Evolutionary conservation across 1,284 basidiomycete species (phyloP).

Genomic region (Sanghuangporus sanghuang): DNA sequence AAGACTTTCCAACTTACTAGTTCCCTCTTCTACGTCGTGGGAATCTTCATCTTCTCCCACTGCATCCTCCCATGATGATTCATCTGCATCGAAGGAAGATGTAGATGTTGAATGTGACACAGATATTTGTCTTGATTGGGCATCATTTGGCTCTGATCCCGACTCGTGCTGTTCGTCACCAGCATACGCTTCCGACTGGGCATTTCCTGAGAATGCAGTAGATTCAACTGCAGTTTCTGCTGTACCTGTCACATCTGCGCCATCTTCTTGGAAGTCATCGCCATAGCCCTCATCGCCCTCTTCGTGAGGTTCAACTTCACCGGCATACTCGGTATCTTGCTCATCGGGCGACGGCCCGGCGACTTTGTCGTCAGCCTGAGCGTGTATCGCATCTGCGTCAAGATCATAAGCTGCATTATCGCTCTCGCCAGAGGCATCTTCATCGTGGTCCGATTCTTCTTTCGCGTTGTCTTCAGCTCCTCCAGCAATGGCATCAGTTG

Average conservation of each 20-base stretch:
- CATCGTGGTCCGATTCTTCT: conserved; percentile 18
- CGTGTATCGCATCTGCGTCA: conserved; percentile 31
- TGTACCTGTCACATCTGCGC: conserved; percentile 21
- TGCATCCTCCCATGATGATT: not conserved
- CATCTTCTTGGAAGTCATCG: conserved; percentile 25
- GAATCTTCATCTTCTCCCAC: not conserved
- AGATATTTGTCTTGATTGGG: not conserved
- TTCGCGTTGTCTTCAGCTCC: conserved; percentile 13
- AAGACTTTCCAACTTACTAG: conserved; percentile 4
- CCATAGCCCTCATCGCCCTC: conserved; percentile 29
- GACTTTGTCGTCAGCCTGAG: conserved; percentile 16
- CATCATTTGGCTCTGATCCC: not conserved
- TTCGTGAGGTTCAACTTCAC: conserved; percentile 14
- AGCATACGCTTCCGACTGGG: not conserved
- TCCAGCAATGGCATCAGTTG: not conserved
- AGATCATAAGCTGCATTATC: conserved; percentile 17
- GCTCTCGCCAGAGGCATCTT: conserved; percentile 17
- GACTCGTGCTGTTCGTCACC: not conserved
- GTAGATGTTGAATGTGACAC: conserved; percentile 2
- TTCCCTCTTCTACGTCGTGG: not conserved
- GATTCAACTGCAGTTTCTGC: conserved; percentile 12
- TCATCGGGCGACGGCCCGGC: conserved; percentile 25
- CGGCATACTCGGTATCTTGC: conserved; percentile 22
- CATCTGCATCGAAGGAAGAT: conserved; percentile 4
- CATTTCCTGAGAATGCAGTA: not conserved